Evolutionary conservation across 129 eudicot species (phyloP).

Genomic region (Logfia minima): DNA sequence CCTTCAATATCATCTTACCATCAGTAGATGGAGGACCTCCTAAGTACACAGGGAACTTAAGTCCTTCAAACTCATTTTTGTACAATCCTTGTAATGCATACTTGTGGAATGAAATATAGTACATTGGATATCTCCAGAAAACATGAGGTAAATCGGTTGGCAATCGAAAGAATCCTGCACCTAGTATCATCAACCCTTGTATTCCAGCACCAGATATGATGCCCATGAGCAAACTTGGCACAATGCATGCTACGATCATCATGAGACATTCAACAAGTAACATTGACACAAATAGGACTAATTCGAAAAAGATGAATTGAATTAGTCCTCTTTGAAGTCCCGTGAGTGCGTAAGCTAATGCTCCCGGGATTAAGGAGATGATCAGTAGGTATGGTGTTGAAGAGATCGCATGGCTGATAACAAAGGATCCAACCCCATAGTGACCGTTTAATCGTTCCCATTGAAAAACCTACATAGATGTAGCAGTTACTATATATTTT

Average conservation of each 20-base stretch:
- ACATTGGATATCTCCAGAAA: slow-evolving; percentile 57
- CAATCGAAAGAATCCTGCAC: slow-evolving; percentile 52
- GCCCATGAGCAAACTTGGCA: slow-evolving; percentile 71
- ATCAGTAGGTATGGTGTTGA: slow-evolving; percentile 47
- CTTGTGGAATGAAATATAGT: slow-evolving; percentile 48
- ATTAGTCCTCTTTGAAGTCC: slow-evolving; percentile 44
- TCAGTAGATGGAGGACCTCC: slow-evolving; percentile 21
- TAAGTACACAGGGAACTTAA: slow-evolving; percentile 14
- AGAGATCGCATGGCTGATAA: slow-evolving; percentile 57
- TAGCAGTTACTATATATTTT: neutral
- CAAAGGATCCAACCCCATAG: slow-evolving; percentile 52
- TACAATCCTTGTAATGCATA: slow-evolving; percentile 55
- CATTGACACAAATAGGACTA: slow-evolving; percentile 44
- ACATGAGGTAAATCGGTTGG: slow-evolving; percentile 40
- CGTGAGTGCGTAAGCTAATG: slow-evolving; percentile 43
- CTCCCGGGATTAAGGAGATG: slow-evolving; percentile 51
- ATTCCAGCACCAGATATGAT: slow-evolving; percentile 64
- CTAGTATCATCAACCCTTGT: slow-evolving; percentile 61
- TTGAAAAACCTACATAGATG: slow-evolving; percentile 44
- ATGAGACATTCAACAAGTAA: slow-evolving; percentile 65
- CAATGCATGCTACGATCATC: slow-evolving; percentile 69
- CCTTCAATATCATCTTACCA: slow-evolving; percentile 42
- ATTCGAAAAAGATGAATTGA: slow-evolving; percentile 43
- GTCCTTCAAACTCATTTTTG: slow-evolving; percentile 53
- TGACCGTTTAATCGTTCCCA: slow-evolving; percentile 67